Base-by-base conservation (phyloP, 2,329 filamentous ascomycete species). In the Daldinia eschscholtzii region DNA sequence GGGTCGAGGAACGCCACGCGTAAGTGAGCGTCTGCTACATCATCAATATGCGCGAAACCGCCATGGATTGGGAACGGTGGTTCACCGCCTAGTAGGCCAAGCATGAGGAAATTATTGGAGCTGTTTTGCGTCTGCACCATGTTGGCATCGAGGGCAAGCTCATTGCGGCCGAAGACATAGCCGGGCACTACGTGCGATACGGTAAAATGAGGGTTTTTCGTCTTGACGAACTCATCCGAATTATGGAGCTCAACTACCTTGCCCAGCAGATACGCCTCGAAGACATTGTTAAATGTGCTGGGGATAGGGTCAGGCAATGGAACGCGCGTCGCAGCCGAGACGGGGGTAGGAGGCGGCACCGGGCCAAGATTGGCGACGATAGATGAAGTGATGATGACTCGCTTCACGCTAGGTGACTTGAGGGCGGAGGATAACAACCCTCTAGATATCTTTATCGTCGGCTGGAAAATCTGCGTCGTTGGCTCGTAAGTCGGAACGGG, bases 131-230 rank as follows among this genome's bases (percentile, higher is more conserved):
- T 33, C 18, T 60, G 68, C 72, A 76, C 75, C 68, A 70, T 72
- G 0, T 9, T 52, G 18, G 74, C 55, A 56, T 75, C 67, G 23
- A 73, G 74, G 7, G 59, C 68, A 0, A 75, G 69, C 67, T 76
- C 75, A 48, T 78, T 76, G 37, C 75, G 71, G 1, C 76, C 76
- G 55, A 77, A 77, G 6, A 74, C 65, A 57, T 73, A 76, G 4
- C 76, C 76, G 6, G 75, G 76, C 0, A 75, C n/a, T 2, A 78
- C 69, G 18, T 76, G 69, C 1, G 72, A 72, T 41, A 78, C 41
- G 18, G 67, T 70, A 48, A 78, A 78, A 13, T 73, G 73, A 1
- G 74, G 74, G 1, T 70, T 60, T 1, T 56, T 57, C n/a, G 52
- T 69, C 55, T 53, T 63, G n/a, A 69, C 67, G n/a, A 78, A 73